Conservation (phyloP, 306 rosid species). For the Sindora glabra region DNA sequence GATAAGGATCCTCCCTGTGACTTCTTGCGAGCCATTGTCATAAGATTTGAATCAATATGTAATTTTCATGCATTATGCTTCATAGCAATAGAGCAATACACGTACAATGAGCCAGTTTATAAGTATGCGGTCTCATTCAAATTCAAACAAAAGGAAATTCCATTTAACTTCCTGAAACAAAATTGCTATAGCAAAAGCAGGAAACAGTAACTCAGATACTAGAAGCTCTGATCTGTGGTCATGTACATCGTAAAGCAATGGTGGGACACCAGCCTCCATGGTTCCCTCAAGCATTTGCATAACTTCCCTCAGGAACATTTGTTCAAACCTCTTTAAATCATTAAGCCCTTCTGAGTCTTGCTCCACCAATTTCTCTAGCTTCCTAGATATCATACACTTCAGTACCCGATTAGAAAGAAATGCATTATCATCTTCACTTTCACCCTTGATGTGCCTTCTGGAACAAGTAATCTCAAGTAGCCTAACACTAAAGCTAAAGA, state of each 20-base stretch:
- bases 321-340: conserved; percentile 29
- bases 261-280: conserved; percentile 25
- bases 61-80: no score
- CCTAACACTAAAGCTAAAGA: conserved; percentile 26
- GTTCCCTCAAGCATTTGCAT: conserved; percentile 32
- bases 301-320: conserved; percentile 30
- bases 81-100: no score
- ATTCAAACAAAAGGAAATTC: no score
- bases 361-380: conserved; percentile 14
- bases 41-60: no score
- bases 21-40: no score
- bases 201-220: not conserved
- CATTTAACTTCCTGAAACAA: no score
- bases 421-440: conserved; percentile 13
- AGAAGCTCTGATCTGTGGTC: not conserved
- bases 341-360: conserved; percentile 20
- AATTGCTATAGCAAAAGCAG: no score
- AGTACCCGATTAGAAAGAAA: conserved; percentile 19
- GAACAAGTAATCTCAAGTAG: conserved; percentile 21
- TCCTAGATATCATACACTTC: conserved; percentile 1
- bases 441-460: conserved; percentile 14
- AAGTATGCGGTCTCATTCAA: no score
- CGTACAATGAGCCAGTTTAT: no score
- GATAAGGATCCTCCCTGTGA: no score
- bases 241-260: conserved; percentile 20